Conservation (phyloP, 441 rosid species). For the Bocquillonia castaneifolia region DNA sequence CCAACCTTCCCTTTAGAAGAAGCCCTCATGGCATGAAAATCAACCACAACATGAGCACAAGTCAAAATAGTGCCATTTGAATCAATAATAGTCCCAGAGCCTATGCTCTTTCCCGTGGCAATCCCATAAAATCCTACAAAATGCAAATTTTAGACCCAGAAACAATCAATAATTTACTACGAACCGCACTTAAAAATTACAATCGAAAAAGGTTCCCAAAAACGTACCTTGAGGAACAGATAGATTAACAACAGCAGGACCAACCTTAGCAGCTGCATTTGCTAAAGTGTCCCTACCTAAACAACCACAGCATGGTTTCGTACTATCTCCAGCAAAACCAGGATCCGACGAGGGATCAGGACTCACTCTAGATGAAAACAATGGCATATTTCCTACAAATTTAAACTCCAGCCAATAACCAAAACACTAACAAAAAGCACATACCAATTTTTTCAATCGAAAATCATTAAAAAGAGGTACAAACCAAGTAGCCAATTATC, state of each 20-base stretch:
- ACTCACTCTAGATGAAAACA: slow-evolving; percentile 37
- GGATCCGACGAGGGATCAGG: slow-evolving; percentile 35
- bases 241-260: slow-evolving; percentile 83
- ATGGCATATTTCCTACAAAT: slow-evolving; percentile 34
- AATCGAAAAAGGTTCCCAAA: not conserved
- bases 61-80: slow-evolving; percentile 73
- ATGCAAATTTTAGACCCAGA: not conserved
- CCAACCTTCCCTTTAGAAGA: slow-evolving; percentile 64
- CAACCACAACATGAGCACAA: slow-evolving; percentile 78
- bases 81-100: slow-evolving; percentile 85
- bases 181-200: not conserved
- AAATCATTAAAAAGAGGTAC: slow-evolving; percentile 5
- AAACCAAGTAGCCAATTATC: slow-evolving; percentile 37
- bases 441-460: not conserved
- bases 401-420: slow-evolving; percentile 3
- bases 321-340: slow-evolving; percentile 35
- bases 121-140: slow-evolving; percentile 49
- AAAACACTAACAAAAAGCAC: not conserved
- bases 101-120: slow-evolving; percentile 46
- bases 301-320: slow-evolving; percentile 45
- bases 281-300: slow-evolving; percentile 72
- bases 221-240: slow-evolving; percentile 58
- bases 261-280: slow-evolving; percentile 76
- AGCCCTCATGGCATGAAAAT: slow-evolving; percentile 42
- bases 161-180: not conserved